Base-by-base conservation (phyloP, 306 rosid species). In the Abrus precatorius region DNA sequence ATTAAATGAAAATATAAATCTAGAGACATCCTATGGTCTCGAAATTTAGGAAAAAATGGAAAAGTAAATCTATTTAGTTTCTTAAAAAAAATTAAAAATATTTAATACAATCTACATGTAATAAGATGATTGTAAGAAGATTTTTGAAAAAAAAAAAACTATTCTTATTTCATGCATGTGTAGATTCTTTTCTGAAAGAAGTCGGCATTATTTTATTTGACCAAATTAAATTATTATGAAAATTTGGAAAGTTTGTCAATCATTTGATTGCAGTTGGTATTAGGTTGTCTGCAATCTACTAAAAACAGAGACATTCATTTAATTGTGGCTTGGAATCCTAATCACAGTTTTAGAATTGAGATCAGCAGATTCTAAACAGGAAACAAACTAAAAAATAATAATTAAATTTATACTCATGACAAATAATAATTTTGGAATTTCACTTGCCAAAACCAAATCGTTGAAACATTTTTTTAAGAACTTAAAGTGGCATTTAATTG, bases 191-290 rank as follows among this genome's bases (percentile, higher is more conserved):
- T 67, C 5, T 32, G 30, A 20, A 20, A 20, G 20, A 77, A 53
- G 11, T 67, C 0, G 62, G 62, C 7, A 77, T 38, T 67, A 54
- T 20, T 53, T 78, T n/a, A 30, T 43, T 54, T 78, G 75, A 67
- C 75, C 56, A 78, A 78, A 53, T 13, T 13, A 12, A 2, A 54
- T 36, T 65, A 36, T 45, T 14, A 54, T 59, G 12, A 5, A 33
- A n/a, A 79, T 7, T 54, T 3, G 5, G 73, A 40, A 45, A 55
- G 10, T 56, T 60, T 11, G 9, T 36, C 59, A 60, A 71, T 72
- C 73, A 80, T 72, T 49, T 80, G 33, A 48, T 20, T 79, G 63
- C 6, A 33, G 78, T 60, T 70, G 71, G 78, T 55, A 60, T 80
- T 61, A 49, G 83, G 67, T 77, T 7, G 66, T 77, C 29, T 55